These are phyloP conservation scores for Paracoccidioides brasiliensis DNA, from an alignment of 2,329 filamentous ascomycete species.

Conservation along the genomic window DNA sequence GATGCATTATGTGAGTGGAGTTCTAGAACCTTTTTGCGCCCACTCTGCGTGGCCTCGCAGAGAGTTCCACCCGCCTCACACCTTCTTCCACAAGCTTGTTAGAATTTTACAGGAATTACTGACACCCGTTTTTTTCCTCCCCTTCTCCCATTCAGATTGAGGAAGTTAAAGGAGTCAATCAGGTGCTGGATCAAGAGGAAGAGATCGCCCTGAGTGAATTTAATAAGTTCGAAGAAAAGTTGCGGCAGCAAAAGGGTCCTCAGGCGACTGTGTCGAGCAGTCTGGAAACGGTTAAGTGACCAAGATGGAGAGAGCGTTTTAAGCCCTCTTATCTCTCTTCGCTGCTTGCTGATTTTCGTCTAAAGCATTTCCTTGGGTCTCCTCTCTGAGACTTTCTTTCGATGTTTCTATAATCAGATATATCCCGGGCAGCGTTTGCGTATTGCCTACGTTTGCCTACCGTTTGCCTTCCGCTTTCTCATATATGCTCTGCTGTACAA, in stretches of 20 bases:
- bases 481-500: too few species aligned
- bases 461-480: too few species aligned
- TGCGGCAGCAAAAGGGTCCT: slow-evolving; percentile 45
- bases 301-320: not conserved
- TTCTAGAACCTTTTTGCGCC: slow-evolving; percentile 3
- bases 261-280: slow-evolving; percentile 38
- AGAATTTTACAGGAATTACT: too few species aligned
- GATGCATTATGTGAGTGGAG: slow-evolving; percentile 71
- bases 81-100: too few species aligned
- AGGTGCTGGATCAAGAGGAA: slow-evolving; percentile 84
- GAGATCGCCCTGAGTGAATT: slow-evolving; percentile 79
- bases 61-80: too few species aligned
- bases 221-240: slow-evolving; percentile 84
- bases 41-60: not conserved
- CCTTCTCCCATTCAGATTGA: slow-evolving; percentile 52
- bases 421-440: not conserved
- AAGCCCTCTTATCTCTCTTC: not conserved
- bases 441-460: too few species aligned
- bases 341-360: not conserved
- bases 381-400: not conserved
- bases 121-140: too few species aligned
- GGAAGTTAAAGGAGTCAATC: slow-evolving; percentile 83
- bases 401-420: not conserved
- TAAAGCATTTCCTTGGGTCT: not conserved
- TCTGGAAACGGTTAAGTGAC: slow-evolving; percentile 37